phyloP scores from a whole-genome alignment of 148 eudicot genomes.

The Fagopyrum esculentum region DNA sequence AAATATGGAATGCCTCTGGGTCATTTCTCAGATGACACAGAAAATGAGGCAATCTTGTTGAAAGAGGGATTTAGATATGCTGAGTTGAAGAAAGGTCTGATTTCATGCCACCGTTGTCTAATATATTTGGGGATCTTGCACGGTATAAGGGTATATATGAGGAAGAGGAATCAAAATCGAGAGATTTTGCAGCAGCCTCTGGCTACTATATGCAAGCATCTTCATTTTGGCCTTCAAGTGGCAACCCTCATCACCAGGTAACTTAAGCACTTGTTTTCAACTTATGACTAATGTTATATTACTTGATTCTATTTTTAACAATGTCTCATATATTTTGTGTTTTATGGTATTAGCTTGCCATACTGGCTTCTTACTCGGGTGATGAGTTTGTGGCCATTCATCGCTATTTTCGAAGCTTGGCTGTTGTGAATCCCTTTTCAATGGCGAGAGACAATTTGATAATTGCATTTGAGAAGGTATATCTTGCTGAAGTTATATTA shows the following conservation, averaged over 20 bases:
- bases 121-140: slow-evolving; percentile 94
- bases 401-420: slow-evolving; percentile 92
- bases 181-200: slow-evolving; percentile 85
- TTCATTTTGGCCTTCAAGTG: slow-evolving; percentile 80
- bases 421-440: slow-evolving; percentile 73
- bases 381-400: slow-evolving; percentile 73
- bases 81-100: slow-evolving; percentile 61
- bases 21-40: slow-evolving; percentile 50
- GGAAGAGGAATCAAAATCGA: slow-evolving; percentile 73
- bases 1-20: slow-evolving; percentile 71
- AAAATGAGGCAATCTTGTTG: slow-evolving; percentile 31
- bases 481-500: neutral
- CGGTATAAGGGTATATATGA: slow-evolving; percentile 89
- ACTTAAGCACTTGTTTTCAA: neutral
- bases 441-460: slow-evolving; percentile 96
- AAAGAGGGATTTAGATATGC: slow-evolving; percentile 48
- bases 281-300: neutral
- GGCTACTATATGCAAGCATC: slow-evolving; percentile 91
- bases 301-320: neutral
- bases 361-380: slow-evolving; percentile 72
- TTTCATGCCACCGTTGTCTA: slow-evolving; percentile 86
- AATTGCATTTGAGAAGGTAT: slow-evolving; percentile 95
- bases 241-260: slow-evolving; percentile 99
- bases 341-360: slow-evolving; percentile 69
- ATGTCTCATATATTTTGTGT: neutral